phyloP scores from a whole-genome alignment of 1,284 basidiomycete species.

The Moesziomyces aphidis region DNA sequence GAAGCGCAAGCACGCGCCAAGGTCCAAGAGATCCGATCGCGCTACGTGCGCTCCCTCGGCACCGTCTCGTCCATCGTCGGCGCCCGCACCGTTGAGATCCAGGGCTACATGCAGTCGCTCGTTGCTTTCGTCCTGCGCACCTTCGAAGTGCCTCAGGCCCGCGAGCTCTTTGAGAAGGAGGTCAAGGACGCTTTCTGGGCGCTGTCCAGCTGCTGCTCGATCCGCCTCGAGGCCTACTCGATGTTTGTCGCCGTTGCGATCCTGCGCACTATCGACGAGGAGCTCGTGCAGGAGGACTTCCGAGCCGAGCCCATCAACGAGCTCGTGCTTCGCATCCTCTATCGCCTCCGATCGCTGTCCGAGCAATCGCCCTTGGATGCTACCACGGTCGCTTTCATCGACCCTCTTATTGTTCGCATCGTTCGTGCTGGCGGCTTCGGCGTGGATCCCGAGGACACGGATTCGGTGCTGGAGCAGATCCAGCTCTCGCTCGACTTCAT shows the following conservation, averaged over 20 bases:
- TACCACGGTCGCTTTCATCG: slow-evolving; percentile 84
- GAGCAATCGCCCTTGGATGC: slow-evolving; percentile 86
- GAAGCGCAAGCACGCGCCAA: slow-evolving; percentile 55
- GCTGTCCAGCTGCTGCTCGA: slow-evolving; percentile 52
- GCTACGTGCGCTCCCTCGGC: slow-evolving; percentile 45
- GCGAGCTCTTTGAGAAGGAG: slow-evolving; percentile 37
- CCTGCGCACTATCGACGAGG: slow-evolving; percentile 56
- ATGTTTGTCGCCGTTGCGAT: slow-evolving; percentile 53
- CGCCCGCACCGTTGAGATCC: slow-evolving; percentile 49
- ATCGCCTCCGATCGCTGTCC: slow-evolving; percentile 83
- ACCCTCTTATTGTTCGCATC: slow-evolving; percentile 81
- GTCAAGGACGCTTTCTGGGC: slow-evolving; percentile 48
- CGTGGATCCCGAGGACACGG: slow-evolving; percentile 72
- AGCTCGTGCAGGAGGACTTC: slow-evolving; percentile 57
- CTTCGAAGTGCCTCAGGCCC: slow-evolving; percentile 42
- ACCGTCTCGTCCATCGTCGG: slow-evolving; percentile 48
- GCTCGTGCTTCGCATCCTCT: slow-evolving; percentile 85
- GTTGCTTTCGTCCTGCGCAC: slow-evolving; percentile 40
- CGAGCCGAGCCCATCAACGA: slow-evolving; percentile 69
- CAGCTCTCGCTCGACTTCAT: slow-evolving; percentile 86
- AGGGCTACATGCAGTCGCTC: slow-evolving; percentile 52
- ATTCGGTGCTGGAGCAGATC: slow-evolving; percentile 87
- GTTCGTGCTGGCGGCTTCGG: slow-evolving; percentile 78
- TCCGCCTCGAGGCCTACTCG: slow-evolving; percentile 49
- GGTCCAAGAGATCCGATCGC: slow-evolving; percentile 46